Evolutionary conservation across 2,329 filamentous ascomycete genomes (phyloP).

Genomic region (Aspergillus eucalypticola): DNA sequence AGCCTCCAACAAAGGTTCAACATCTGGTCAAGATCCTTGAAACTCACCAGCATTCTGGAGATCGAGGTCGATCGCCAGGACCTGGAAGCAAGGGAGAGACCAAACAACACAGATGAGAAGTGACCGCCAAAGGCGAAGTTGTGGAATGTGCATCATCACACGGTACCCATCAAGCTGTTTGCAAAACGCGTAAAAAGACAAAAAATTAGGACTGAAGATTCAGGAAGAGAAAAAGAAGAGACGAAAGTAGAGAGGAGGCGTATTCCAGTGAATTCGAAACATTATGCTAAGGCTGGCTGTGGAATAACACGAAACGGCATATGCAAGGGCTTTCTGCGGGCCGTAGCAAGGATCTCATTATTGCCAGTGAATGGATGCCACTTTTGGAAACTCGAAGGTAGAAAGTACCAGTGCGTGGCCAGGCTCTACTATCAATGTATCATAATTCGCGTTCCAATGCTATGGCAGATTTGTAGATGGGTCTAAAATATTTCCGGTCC

Average conservation of each 20-base stretch:
- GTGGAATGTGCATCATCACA: too few relatives aligned
- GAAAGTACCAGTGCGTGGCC: too few relatives aligned
- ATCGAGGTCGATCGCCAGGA: conserved; percentile 10
- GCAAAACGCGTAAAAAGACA: neutral
- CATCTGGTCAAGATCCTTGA: neutral
- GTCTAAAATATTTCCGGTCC: too few relatives aligned
- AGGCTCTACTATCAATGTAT: too few relatives aligned
- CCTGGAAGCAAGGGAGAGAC: neutral
- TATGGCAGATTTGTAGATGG: too few relatives aligned
- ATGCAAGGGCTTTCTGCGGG: neutral
- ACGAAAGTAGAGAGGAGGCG: neutral
- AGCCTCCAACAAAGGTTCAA: neutral
- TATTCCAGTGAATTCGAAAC: neutral
- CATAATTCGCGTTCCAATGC: too few relatives aligned
- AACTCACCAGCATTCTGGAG: conserved; percentile 11
- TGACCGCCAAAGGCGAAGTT: neutral
- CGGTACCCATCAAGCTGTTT: too few relatives aligned
- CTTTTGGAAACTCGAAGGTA: too few relatives aligned
- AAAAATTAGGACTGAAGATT: neutral
- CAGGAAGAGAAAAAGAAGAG: neutral
- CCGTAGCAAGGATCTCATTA: neutral
- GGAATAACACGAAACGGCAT: neutral
- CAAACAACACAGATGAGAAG: neutral
- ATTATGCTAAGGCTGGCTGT: neutral
- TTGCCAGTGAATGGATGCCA: neutral